Percentiles rank a stretch among this genome's conserved stretches.
Evolutionary conservation across 441 rosid species (phyloP).

Genomic region (Geranium incanum): DNA sequence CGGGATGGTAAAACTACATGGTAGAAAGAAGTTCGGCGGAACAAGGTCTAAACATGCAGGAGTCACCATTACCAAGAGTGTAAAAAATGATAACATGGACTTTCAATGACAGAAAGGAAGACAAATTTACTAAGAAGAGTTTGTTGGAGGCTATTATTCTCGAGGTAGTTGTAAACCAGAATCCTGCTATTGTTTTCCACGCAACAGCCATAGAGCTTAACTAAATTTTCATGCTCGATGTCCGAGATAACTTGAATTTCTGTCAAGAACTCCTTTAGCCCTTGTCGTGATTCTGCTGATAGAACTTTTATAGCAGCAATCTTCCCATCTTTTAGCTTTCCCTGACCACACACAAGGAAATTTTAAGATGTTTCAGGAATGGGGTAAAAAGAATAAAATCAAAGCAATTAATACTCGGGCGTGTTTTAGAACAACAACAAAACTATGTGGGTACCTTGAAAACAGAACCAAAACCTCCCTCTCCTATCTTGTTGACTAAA

Average conservation of each 20-base stretch:
- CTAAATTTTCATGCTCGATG: slow-evolving; percentile 77
- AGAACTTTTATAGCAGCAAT: slow-evolving; percentile 81
- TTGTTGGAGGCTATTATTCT: slow-evolving; percentile 83
- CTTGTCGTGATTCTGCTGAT: slow-evolving; percentile 84
- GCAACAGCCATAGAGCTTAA: slow-evolving; percentile 85
- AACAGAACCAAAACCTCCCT: slow-evolving; percentile 92
- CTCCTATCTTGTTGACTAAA: slow-evolving; percentile 61
- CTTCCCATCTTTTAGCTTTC: slow-evolving; percentile 71
- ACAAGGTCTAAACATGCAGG: slow-evolving; percentile 1
- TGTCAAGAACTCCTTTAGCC: slow-evolving; percentile 64
- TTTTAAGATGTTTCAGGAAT: slow-evolving; percentile 12
- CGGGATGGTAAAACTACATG: neutral
- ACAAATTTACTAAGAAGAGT: slow-evolving; percentile 70
- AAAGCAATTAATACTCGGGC: slow-evolving; percentile 10
- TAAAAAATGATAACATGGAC: neutral
- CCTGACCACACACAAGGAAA: slow-evolving; percentile 43
- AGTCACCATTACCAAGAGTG: too few species aligned
- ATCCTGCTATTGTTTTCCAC: slow-evolving; percentile 68
- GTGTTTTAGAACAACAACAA: neutral
- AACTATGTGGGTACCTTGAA: slow-evolving; percentile 49
- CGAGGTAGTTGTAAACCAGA: slow-evolving; percentile 82
- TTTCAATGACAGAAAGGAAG: slow-evolving; percentile 9
- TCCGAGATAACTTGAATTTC: slow-evolving; percentile 78
- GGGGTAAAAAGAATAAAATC: slow-evolving; percentile 3
- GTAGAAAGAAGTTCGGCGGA: too few species aligned